A percentile compares a stretch with the other conserved stretches of the same genome.
Evolutionary conservation across 2,329 filamentous ascomycete species (phyloP).

Genomic region (Pseudocercospora eumusae): DNA sequence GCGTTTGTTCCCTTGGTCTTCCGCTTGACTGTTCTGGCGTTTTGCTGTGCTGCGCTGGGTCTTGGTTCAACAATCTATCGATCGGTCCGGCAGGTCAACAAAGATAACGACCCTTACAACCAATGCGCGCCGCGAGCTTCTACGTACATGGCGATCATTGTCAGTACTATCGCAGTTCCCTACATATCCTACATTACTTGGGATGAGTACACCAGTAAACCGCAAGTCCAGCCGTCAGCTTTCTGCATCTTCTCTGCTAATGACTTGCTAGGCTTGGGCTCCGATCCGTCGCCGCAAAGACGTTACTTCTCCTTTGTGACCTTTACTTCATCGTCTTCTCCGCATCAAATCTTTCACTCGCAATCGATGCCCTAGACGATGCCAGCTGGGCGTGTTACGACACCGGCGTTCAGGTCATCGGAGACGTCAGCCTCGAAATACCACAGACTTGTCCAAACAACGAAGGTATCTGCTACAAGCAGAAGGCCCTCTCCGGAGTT

Average conservation of each 20-base stretch:
- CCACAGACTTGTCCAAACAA: slow-evolving; percentile 40
- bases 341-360: slow-evolving; percentile 85
- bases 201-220: slow-evolving; percentile 94
- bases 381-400: slow-evolving; percentile 55
- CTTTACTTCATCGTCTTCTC: slow-evolving; percentile 98
- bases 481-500: slow-evolving; percentile 73
- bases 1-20: slow-evolving; percentile 83
- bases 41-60: slow-evolving; percentile 78
- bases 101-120: slow-evolving; percentile 33
- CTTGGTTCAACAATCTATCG: slow-evolving; percentile 74
- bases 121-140: slow-evolving; percentile 57
- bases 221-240: slow-evolving; percentile 43
- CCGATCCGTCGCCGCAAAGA: slow-evolving; percentile 79
- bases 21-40: slow-evolving; percentile 77
- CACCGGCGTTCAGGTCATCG: slow-evolving; percentile 21
- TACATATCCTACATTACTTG: slow-evolving; percentile 93
- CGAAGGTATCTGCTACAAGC: slow-evolving; percentile 58
- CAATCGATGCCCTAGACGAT: slow-evolving; percentile 77
- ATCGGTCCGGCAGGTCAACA: slow-evolving; percentile 42
- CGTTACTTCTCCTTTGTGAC: slow-evolving; percentile 85
- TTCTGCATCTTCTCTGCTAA: slow-evolving; percentile 17
- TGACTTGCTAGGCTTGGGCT: slow-evolving; percentile 62
- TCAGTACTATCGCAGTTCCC: slow-evolving; percentile 83
- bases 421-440: slow-evolving; percentile 26
- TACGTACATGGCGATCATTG: slow-evolving; percentile 82